These are phyloP conservation scores for Podospora appendiculata DNA, from an alignment of 495 filamentous ascomycete species.

Conservation along the genomic window DNA sequence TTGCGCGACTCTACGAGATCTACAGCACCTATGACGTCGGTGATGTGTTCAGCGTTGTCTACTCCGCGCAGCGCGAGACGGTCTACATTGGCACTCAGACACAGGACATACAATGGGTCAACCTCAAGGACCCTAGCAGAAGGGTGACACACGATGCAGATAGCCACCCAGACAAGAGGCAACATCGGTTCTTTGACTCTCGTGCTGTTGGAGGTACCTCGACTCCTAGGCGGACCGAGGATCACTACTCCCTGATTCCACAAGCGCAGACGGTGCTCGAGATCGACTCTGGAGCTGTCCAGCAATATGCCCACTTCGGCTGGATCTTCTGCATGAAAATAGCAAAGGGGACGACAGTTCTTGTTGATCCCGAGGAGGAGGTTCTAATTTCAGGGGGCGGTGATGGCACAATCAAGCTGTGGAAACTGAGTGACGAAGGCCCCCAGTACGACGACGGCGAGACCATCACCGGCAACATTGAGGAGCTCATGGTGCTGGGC, in stretches of 20 bases:
- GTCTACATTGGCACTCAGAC: conserved; percentile 93
- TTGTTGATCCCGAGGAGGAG: conserved; percentile 62
- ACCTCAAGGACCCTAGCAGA: conserved; percentile 37
- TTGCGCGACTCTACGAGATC: conserved; percentile 66
- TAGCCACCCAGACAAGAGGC: conserved; percentile 70
- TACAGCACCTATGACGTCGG: conserved; percentile 93
- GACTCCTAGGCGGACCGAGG: conserved; percentile 56
- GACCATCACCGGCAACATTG: conserved; percentile 42
- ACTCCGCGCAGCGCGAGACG: conserved; percentile 68
- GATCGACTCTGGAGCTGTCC: conserved; percentile 74
- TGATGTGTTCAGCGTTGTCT: conserved; percentile 88
- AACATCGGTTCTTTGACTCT: conserved; percentile 93
- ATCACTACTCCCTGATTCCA: conserved; percentile 37
- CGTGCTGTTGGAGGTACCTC: conserved; percentile 71
- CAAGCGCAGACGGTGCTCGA: conserved; percentile 60
- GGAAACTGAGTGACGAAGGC: conserved; percentile 52
- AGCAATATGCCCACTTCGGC: conserved; percentile 86
- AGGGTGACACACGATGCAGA: conserved; percentile 53
- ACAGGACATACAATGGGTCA: conserved; percentile 73
- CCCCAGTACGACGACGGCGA: conserved; percentile 23
- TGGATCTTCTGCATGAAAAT: conserved; percentile 95
- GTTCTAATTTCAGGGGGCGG: conserved; percentile 85
- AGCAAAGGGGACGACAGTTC: conserved; percentile 51
- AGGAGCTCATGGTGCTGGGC: conserved; percentile 58
- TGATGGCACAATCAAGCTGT: conserved; percentile 87